These are phyloP conservation scores for Pseudogymnoascus sp. DNA, from an alignment of 2,329 filamentous ascomycete species.

Conservation along the genomic window DNA sequence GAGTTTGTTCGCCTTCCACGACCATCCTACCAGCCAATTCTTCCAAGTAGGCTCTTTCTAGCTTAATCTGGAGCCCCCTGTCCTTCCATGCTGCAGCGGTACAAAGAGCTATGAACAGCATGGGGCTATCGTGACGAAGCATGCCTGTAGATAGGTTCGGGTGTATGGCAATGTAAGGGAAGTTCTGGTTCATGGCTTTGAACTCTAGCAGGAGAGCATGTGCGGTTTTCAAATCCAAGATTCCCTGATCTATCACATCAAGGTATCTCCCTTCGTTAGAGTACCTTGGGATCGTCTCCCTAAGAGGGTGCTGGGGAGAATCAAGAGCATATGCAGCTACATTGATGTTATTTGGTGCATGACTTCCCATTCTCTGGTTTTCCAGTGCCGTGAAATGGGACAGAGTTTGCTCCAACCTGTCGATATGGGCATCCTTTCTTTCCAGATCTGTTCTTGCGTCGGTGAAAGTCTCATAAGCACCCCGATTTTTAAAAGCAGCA, in stretches of 20 bases:
- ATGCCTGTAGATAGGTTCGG: background rate
- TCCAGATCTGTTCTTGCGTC: background rate
- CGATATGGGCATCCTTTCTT: background rate
- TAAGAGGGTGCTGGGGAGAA: constrained; percentile 22
- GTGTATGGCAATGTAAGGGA: constrained; percentile 5
- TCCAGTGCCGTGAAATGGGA: background rate
- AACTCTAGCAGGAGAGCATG: constrained; percentile 7
- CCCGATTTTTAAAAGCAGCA: background rate
- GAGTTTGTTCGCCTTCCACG: constrained; percentile 10
- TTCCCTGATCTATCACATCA: constrained; percentile 8
- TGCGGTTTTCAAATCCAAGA: constrained; percentile 3
- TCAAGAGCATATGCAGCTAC: background rate
- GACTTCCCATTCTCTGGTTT: background rate
- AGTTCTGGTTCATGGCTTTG: constrained; percentile 6
- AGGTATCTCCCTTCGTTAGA: background rate
- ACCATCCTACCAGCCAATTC: constrained; percentile 3
- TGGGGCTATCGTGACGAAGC: constrained; percentile 1
- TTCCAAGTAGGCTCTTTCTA: constrained; percentile 9
- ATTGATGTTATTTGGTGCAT: background rate
- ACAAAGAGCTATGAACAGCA: constrained; percentile 7
- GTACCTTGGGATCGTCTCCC: background rate
- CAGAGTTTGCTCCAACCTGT: background rate
- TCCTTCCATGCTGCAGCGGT: constrained; percentile 4
- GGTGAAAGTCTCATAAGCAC: background rate
- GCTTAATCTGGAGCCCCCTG: constrained; percentile 1